Percentiles rank a stretch among this genome's conserved stretches.
phyloP scores from a whole-genome alignment of 306 rosid species.

The Luffa aegyptiaca region DNA sequence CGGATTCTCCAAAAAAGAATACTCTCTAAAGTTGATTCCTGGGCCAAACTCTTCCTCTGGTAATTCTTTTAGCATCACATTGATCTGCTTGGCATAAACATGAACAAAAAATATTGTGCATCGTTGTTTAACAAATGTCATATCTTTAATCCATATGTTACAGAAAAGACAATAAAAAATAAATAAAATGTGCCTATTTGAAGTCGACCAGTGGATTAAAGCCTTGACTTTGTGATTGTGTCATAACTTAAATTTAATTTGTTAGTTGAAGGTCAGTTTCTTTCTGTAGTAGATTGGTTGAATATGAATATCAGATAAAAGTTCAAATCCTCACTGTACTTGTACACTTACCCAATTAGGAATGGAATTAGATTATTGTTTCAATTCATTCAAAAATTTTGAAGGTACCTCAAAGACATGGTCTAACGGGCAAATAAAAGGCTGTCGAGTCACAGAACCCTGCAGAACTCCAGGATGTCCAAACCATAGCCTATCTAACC shows the following conservation, averaged over 20 bases:
- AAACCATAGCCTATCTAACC: slow-evolving; percentile 96
- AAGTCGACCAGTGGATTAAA: not conserved
- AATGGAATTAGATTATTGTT: not conserved
- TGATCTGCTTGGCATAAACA: slow-evolving; percentile 37
- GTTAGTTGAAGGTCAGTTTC: not conserved
- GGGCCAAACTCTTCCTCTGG: slow-evolving; percentile 87
- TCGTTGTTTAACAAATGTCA: not conserved
- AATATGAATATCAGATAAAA: not conserved
- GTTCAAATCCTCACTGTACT: not conserved
- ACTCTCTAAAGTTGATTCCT: slow-evolving; percentile 60
- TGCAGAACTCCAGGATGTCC: slow-evolving; percentile 86
- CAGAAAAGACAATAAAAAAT: not conserved
- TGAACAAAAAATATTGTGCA: not conserved
- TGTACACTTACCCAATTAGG: not conserved
- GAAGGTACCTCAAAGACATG: slow-evolving; percentile 91
- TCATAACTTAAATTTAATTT: not conserved
- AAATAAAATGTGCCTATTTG: not conserved
- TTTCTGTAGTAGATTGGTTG: not conserved
- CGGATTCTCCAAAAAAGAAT: slow-evolving; percentile 83
- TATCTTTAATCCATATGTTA: not conserved
- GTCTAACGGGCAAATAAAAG: slow-evolving; percentile 90
- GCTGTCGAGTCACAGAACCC: slow-evolving; percentile 88
- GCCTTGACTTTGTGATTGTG: not conserved
- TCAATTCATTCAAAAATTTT: slow-evolving; percentile 4
- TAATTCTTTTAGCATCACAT: slow-evolving; percentile 61